phyloP scores from a whole-genome alignment of 805 yeast species.

The Metschnikowia vanudenii region DNA sequence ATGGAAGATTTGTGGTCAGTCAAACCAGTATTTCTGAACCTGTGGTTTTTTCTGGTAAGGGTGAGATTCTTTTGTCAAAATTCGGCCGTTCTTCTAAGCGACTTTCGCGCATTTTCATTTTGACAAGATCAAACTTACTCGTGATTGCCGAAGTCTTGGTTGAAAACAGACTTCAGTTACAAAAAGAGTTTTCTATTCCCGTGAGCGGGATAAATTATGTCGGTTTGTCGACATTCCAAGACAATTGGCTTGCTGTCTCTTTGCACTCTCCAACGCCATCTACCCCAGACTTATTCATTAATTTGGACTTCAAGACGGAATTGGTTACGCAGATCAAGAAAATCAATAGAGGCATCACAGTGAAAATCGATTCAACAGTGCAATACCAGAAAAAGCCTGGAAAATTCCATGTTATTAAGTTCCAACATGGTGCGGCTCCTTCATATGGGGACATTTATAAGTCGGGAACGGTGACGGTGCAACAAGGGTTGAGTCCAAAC shows the following conservation, averaged over 20 bases:
- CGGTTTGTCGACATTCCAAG: conserved; percentile 73
- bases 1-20: conserved; percentile 71
- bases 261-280: conserved; percentile 46
- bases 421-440: conserved; percentile 60
- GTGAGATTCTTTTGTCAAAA: conserved; percentile 78
- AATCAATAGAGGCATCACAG: conserved; percentile 53
- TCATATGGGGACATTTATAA: conserved; percentile 71
- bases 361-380: conserved; percentile 69
- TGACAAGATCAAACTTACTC: conserved; percentile 62
- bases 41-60: conserved; percentile 76
- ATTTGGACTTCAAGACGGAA: conserved; percentile 86
- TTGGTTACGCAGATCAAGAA: conserved; percentile 70
- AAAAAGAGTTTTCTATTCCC: conserved; percentile 62
- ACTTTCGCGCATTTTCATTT: conserved; percentile 65
- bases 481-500: conserved; percentile 72
- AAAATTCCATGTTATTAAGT: conserved; percentile 71
- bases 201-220: conserved; percentile 58
- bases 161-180: conserved; percentile 54
- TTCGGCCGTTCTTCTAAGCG: conserved; percentile 91
- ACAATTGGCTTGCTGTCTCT: conserved; percentile 86
- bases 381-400: conserved; percentile 91
- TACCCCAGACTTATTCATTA: conserved; percentile 76
- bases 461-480: conserved; percentile 81
- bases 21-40: conserved; percentile 67
- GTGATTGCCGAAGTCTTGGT: conserved; percentile 72